Evolutionary conservation across 345 rosid genomes (phyloP).

Genomic region (Bruguiera parviflora): DNA sequence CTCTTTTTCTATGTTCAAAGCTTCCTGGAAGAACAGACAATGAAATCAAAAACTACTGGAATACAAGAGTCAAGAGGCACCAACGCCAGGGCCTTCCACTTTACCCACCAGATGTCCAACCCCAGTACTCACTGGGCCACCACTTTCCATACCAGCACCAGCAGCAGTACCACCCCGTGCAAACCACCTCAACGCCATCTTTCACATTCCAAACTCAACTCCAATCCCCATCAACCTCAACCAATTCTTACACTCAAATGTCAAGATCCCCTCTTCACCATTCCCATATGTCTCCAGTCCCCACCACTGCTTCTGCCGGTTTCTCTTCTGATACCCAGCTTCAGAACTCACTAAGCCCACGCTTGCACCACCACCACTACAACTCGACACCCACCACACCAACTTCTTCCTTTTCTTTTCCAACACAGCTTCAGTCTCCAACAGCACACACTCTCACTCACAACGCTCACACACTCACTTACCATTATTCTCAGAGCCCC

Average conservation of each 20-base stretch:
- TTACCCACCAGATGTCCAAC: conserved; percentile 43
- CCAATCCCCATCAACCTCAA: neutral
- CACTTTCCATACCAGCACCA: conserved; percentile 1
- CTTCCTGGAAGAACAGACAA: conserved; percentile 31
- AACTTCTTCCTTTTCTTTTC: conserved; percentile 43
- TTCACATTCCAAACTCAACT: conserved; percentile 11
- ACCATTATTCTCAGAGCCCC: too few relatives aligned
- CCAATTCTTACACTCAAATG: neutral
- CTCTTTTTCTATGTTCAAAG: neutral
- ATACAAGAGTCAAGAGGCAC: conserved; percentile 26
- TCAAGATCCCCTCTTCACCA: neutral
- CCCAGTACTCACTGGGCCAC: conserved; percentile 25
- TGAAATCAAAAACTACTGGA: conserved; percentile 31
- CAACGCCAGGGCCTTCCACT: conserved; percentile 25
- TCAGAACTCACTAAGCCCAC: neutral
- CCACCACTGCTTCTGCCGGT: conserved; percentile 6
- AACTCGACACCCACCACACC: conserved; percentile 29
- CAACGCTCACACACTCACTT: too few relatives aligned
- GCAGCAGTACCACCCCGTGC: neutral
- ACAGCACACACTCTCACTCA: neutral
- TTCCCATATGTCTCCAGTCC: neutral
- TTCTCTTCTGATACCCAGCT: neutral
- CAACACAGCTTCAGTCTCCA: conserved; percentile 13
- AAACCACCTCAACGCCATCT: conserved; percentile 12
- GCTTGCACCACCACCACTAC: conserved; percentile 14